Base-by-base conservation (phyloP, 2,329 filamentous ascomycete genomes). In the Dactylellina parvicollis region DNA sequence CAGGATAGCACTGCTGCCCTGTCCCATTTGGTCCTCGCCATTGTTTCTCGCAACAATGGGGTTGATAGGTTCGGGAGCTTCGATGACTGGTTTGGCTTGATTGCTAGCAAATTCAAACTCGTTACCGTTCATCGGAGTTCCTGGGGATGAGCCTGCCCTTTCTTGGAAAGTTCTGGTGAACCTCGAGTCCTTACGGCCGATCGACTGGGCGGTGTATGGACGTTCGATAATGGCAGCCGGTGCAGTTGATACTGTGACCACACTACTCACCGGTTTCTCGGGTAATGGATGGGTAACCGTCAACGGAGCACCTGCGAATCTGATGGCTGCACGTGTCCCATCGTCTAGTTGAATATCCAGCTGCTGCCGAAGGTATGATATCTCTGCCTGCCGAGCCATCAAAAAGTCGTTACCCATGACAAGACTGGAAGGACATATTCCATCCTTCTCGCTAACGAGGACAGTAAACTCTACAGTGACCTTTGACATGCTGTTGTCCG, bases 131-230 rank as follows among this genome's bases (percentile, higher is more conserved):
- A 73, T 55, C 14, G 69, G 69, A 28, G 69, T 73, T 4, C 52
- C 60, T 26, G 59, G 69, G 22, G 69, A 66, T 42, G 69, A 73
- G 20, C 55, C 49, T 28, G 69, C 69, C 18, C 64, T 65, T 36
- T 73, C 69, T 26, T 73, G 69, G 32, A 73, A 73, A 24, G 69
- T 73, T 28, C 69, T 42, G 3, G 69, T 66, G 54, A 73, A 73
- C 30, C 69, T 73, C 20, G 69, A 73, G 34, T 73, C 69, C 38
- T 73, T 73, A 16, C 69, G 42, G 8, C 69, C 69, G 28, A 73
- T 73, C 22, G 69, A 73, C 26, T 73, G 60, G 24, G 69, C 44
- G 4, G 69, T 73, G 26, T 66, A 73, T 10, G 69, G 69, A 10
- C 59, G 47, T 36, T 73, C 69, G 32, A 73, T 60, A 2, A 42